Evolutionary conservation across 345 rosid genomes (phyloP).

Genomic region (Sonneratia alba): DNA sequence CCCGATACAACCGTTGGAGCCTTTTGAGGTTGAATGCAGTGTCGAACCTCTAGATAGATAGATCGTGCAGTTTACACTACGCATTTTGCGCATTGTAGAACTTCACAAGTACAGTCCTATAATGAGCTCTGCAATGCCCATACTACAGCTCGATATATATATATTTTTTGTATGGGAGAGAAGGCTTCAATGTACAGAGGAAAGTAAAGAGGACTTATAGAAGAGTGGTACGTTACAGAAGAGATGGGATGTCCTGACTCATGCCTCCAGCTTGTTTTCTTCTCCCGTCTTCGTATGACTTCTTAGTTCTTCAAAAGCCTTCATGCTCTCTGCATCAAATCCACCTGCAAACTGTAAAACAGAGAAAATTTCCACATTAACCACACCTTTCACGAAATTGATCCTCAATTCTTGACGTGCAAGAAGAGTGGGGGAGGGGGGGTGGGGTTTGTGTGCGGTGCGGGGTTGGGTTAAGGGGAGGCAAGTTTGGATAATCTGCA

Average conservation of each 20-base stretch:
- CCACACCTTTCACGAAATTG: not conserved
- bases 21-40: no score
- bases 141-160: no score
- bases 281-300: slow-evolving; percentile 50
- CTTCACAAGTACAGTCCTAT: no score
- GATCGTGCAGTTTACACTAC: no score
- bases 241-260: not conserved
- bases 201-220: not conserved
- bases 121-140: no score
- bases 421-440: no score
- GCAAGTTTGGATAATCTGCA: no score
- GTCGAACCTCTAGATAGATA: no score
- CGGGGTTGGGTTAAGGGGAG: no score
- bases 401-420: not conserved
- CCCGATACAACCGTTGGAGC: no score
- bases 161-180: not conserved
- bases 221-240: not conserved
- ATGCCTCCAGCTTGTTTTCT: slow-evolving; percentile 33
- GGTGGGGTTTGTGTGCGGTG: no score
- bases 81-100: no score
- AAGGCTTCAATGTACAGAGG: not conserved
- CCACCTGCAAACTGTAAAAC: slow-evolving; percentile 88
- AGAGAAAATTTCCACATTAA: not conserved
- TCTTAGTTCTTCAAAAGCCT: slow-evolving; percentile 87
- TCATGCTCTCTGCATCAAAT: slow-evolving; percentile 97